Conservation (phyloP, 2,329 filamentous ascomycete species). For the Trichoderma breve region DNA sequence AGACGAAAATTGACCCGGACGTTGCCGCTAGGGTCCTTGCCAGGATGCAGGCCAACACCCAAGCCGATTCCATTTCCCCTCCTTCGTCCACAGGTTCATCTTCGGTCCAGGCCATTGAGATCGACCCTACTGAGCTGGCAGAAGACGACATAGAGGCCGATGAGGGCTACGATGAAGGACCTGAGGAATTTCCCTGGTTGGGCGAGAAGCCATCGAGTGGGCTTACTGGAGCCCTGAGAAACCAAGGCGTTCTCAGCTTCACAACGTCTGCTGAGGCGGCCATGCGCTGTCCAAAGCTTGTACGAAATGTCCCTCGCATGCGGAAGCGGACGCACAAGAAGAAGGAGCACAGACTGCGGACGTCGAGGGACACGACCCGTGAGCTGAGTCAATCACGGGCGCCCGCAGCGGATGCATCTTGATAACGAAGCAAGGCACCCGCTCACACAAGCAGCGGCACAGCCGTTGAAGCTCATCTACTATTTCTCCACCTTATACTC, state of each 20-base stretch:
- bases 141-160: slow-evolving; percentile 28
- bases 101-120: background rate
- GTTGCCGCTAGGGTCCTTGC: slow-evolving; percentile 12
- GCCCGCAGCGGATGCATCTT: background rate
- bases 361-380: background rate
- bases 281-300: slow-evolving; percentile 23
- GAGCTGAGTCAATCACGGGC: background rate
- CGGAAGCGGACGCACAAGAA: slow-evolving; percentile 23
- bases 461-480: background rate
- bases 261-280: slow-evolving; percentile 24
- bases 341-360: slow-evolving; percentile 18
- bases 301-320: slow-evolving; percentile 27
- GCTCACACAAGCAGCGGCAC: background rate
- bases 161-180: slow-evolving; percentile 30
- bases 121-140: slow-evolving; percentile 1
- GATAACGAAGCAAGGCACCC: background rate
- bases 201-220: slow-evolving; percentile 21
- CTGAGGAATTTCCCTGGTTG: slow-evolving; percentile 30
- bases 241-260: slow-evolving; percentile 20
- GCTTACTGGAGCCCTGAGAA: slow-evolving; percentile 23
- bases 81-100: background rate
- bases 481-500: background rate
- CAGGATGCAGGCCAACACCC: slow-evolving; percentile 2
- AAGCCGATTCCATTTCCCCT: background rate
- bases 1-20: background rate